Base-by-base conservation (phyloP, 768 basidiomycete genomes). In the Suillus alpinus region DNA sequence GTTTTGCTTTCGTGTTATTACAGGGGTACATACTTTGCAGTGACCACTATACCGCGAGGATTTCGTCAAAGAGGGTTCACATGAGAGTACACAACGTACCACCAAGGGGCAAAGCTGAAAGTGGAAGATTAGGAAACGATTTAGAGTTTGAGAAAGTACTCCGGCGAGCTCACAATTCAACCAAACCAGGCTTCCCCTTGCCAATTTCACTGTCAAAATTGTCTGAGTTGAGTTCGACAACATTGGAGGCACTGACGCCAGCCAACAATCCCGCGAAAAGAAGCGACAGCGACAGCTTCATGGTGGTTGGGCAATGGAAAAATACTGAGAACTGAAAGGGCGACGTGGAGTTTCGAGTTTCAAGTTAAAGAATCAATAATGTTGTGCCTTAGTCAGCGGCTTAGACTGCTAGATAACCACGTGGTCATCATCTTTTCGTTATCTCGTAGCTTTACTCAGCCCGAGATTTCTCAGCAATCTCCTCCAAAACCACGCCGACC, bases 91-190 rank as follows among this genome's bases (percentile, higher is more conserved):
- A 40, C 68, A 37, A 75, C 85, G 63, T 80, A 90, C 89, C 92
- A 94, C 92, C 92, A 94, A 9, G 92, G 89, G 18, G 92, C 92
- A 66, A 88, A 94, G 74, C 92, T 94, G 46, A 12, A 53, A 58
- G 37, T 0, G 51, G 34, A 16, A 59, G 39, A 47, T 39, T 20
- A 59, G 63, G 62, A 43, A 34, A 58, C 26, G 26, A 26, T 26
- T 26, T 26, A 20, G 29, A 34, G 20, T 34, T 37, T 14, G 31
- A 61, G 41, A 16, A 51, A 65, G 44, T 43, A 55, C 34, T 49
- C 23, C 16, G 13, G 23, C 34, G 4, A 29, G 83, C 94, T 74
- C 68, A 95, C 93, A 96, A 95, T 76, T 95, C 94, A 29, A 96
- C 92, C 37, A 95, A 81, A 67, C 88, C 92, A 59, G 92, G 89